phyloP scores from a whole-genome alignment of 345 rosid genomes.

The Hypericum perforatum region DNA sequence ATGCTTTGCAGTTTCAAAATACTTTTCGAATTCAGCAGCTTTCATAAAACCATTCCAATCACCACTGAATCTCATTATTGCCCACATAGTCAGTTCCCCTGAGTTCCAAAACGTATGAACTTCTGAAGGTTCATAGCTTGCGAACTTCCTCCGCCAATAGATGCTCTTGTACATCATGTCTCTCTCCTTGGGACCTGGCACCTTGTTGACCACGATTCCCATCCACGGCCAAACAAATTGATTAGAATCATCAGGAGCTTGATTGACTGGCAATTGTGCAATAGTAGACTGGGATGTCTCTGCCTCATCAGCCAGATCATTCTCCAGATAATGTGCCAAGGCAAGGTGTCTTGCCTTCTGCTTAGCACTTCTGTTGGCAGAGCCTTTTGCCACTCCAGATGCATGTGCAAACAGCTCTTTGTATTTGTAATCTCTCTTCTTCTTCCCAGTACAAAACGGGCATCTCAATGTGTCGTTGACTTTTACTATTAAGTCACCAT shows the following conservation, averaged over 20 bases:
- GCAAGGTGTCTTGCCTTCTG: slow-evolving; percentile 78
- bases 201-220: slow-evolving; percentile 47
- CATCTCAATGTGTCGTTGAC: slow-evolving; percentile 56
- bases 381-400: slow-evolving; percentile 73
- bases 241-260: slow-evolving; percentile 26
- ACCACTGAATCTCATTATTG: slow-evolving; percentile 41
- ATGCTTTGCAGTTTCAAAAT: slow-evolving; percentile 34
- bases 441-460: slow-evolving; percentile 84
- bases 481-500: slow-evolving; percentile 50
- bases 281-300: slow-evolving; percentile 17
- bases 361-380: slow-evolving; percentile 55
- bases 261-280: slow-evolving; percentile 17
- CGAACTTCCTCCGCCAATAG: slow-evolving; percentile 53
- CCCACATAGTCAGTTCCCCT: slow-evolving; percentile 28
- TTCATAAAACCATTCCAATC: slow-evolving; percentile 57
- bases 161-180: slow-evolving; percentile 18
- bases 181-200: slow-evolving; percentile 17
- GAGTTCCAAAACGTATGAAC: slow-evolving; percentile 44
- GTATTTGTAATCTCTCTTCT: slow-evolving; percentile 68
- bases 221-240: slow-evolving; percentile 79
- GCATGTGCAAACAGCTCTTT: slow-evolving; percentile 83
- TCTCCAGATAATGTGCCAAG: slow-evolving; percentile 52
- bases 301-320: slow-evolving; percentile 45
- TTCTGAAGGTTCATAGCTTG: slow-evolving; percentile 42
- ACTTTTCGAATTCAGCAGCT: slow-evolving; percentile 56